Conservation (phyloP, 2,329 filamentous ascomycete species). For the Dothideomycetes sp. region DNA sequence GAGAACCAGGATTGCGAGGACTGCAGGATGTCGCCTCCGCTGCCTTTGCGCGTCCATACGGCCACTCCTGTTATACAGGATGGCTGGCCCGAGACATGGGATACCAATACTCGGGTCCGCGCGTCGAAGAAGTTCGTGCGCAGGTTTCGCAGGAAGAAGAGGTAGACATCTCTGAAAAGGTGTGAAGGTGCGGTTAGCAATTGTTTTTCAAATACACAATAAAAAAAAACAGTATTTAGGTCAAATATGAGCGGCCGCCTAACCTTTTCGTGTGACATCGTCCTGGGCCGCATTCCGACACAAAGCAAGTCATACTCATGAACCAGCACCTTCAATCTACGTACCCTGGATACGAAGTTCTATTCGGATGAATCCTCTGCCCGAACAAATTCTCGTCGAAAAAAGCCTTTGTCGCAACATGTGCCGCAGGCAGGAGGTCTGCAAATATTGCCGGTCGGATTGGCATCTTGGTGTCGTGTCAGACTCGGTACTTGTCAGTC, state of each 20-base stretch:
- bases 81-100: background rate
- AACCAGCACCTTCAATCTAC: no score
- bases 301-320: no score
- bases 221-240: no score
- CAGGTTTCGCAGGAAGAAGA: slow-evolving; percentile 20
- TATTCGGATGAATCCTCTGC: slow-evolving; percentile 19
- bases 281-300: no score
- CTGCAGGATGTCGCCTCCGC: slow-evolving; percentile 5
- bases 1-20: slow-evolving; percentile 9
- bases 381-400: slow-evolving; percentile 21
- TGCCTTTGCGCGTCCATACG: slow-evolving; percentile 20
- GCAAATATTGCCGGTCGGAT: slow-evolving; percentile 20
- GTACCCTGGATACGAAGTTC: slow-evolving; percentile 20
- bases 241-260: no score
- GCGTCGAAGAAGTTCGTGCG: slow-evolving; percentile 14
- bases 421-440: slow-evolving; percentile 21
- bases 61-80: slow-evolving; percentile 20
- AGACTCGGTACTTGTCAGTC: no score
- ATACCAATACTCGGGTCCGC: slow-evolving; percentile 3
- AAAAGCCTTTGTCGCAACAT: slow-evolving; percentile 21
- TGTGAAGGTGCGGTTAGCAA: no score
- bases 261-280: no score
- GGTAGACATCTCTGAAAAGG: slow-evolving; percentile 21
- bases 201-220: no score
- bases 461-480: slow-evolving; percentile 21